Evolutionary conservation across 441 rosid genomes (phyloP), one percentile per base, ranked within the genome.

Genomic region (Isatis lusitanica): DNA sequence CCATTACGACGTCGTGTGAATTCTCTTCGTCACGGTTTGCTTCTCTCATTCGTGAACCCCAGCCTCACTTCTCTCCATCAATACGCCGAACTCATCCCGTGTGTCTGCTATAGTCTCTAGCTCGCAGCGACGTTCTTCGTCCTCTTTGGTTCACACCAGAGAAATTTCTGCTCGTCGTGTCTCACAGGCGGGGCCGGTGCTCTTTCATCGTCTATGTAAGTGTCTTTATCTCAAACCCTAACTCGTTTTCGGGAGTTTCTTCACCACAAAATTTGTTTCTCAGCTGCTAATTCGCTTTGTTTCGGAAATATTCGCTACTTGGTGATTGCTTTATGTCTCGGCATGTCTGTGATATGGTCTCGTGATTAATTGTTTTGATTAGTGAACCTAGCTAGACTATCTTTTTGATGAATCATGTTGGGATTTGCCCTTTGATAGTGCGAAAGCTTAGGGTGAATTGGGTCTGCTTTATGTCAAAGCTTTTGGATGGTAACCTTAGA

Each of bases 151-250:
- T n/a, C 3, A 38, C 42, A 15, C 35, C 74, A 42, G 43, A n/a
- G 28, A 5, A 11, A 39, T 36, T 38, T n/a, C 6, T 74, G 6
- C 17, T 60, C 47, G 18, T 9, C 57, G n/a, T 0, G 0, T 73
- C 18, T 5, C n/a, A 18, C 24, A 67, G 33, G 47, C 1, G 51
- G 12, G 16, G 0, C 8, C 36, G 24, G 60, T 38, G 9, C 10
- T 36, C 1, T 57, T 38, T 66, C 36, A 3, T 48, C 53, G 55
- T 55, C 31, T 53, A 46, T 56, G 79, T 70, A 63, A 69, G 75
- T 46, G 36, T 17, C 50, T 46, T 17, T 68, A 28, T 15, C 42
- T 17, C 66, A 36, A 75, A 56, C 79, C 75, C 79, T 75, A 75
- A 75, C 69, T 75, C 70, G 9, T 30, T 12, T 51, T 51, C 35